Evolutionary conservation across 2,329 filamentous ascomycete genomes (phyloP).

Genomic region (Alternaria alternata): DNA sequence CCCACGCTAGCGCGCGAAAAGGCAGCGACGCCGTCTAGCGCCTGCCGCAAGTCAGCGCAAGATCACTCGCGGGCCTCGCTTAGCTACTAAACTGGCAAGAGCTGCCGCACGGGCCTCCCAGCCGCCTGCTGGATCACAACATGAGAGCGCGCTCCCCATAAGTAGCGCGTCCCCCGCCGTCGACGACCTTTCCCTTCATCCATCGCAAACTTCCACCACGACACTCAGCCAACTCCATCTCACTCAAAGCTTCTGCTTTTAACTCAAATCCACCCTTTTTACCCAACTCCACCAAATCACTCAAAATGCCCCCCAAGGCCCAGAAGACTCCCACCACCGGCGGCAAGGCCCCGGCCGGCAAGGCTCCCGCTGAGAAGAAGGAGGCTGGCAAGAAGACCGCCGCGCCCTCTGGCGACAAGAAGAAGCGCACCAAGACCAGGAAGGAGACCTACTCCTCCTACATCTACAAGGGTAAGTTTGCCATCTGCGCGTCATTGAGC

Average conservation of each 20-base stretch:
- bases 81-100: constrained; percentile 36
- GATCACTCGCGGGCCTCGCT: constrained; percentile 39
- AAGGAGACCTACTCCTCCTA: constrained; percentile 99
- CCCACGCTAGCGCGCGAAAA: constrained; percentile 40
- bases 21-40: constrained; percentile 28
- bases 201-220: constrained; percentile 52
- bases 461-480: constrained; percentile 95
- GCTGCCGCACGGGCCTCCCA: constrained; percentile 41
- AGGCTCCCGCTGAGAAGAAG: constrained; percentile 95
- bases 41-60: constrained; percentile 22
- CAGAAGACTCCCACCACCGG: constrained; percentile 96
- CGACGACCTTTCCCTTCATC: constrained; percentile 50
- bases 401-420: constrained; percentile 95
- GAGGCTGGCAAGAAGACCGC: constrained; percentile 99
- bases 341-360: constrained; percentile 87
- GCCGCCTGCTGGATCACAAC: constrained; percentile 52
- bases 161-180: constrained; percentile 54
- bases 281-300: constrained; percentile 15
- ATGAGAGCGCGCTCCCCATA: constrained; percentile 51
- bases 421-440: constrained; percentile 99
- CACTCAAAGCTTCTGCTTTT: constrained; percentile 19
- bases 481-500: constrained; percentile 20
- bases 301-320: constrained; percentile 95
- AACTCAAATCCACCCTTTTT: constrained; percentile 22
- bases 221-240: constrained; percentile 34